Conservation (phyloP, 2,329 filamentous ascomycete species). For the Apiospora rasikravindrae region DNA sequence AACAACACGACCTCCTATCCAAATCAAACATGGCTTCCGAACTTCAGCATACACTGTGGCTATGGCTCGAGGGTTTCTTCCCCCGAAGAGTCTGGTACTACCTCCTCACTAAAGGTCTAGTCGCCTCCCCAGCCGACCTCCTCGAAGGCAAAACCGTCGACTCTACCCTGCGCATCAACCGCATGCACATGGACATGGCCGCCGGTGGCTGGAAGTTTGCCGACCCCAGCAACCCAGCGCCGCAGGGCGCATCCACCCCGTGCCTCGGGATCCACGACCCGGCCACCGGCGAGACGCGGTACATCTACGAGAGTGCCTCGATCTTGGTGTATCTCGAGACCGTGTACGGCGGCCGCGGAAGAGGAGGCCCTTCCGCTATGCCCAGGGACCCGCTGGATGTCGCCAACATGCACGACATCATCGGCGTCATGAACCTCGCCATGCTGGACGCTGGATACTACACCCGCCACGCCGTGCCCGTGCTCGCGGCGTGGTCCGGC, state of each 20-base stretch:
- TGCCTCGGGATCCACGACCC: conserved; percentile 3
- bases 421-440: conserved; percentile 25
- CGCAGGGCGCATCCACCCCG: background rate
- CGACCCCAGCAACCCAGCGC: background rate
- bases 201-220: background rate
- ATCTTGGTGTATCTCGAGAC: background rate
- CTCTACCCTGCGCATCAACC: background rate
- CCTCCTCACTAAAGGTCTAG: background rate
- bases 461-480: conserved; percentile 26
- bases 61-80: conserved; percentile 9
- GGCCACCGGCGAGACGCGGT: background rate
- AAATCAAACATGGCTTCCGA: background rate
- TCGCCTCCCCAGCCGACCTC: conserved; percentile 3
- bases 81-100: conserved; percentile 8
- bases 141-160: background rate
- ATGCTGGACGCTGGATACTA: conserved; percentile 24
- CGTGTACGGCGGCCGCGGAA: background rate
- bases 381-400: conserved; percentile 17
- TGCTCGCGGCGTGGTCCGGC: conserved; percentile 23
- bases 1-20: background rate
- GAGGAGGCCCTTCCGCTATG: background rate
- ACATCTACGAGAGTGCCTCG: conserved; percentile 14
- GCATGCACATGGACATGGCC: conserved; percentile 6
- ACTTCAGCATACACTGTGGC: conserved; percentile 8
- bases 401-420: conserved; percentile 25